These are phyloP conservation scores for Stentor roeselii DNA, from an alignment of 73 alveolate genomes.

Conservation along the genomic window DNA sequence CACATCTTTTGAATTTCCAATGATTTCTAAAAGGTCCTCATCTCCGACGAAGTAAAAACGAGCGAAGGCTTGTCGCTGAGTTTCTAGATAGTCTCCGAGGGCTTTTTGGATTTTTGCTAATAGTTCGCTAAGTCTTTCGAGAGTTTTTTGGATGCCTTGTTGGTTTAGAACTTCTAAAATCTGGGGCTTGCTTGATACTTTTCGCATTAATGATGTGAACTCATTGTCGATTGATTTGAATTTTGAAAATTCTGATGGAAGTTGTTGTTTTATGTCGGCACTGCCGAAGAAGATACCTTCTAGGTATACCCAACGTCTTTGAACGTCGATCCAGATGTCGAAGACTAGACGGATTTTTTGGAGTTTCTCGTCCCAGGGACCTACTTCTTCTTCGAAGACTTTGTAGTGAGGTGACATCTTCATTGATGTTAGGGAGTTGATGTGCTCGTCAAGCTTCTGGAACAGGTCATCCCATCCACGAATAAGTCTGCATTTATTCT, in stretches of 20 bases:
- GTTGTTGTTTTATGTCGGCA: slow-evolving; percentile 98
- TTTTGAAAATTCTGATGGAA: slow-evolving; percentile 94
- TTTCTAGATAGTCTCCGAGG: slow-evolving; percentile 97
- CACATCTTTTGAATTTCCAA: slow-evolving; percentile 98
- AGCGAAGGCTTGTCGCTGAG: slow-evolving; percentile 99
- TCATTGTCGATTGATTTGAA: slow-evolving; percentile 97
- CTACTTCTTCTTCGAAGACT: slow-evolving; percentile 94
- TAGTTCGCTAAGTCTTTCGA: slow-evolving; percentile 96
- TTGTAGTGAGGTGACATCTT: slow-evolving; percentile 98
- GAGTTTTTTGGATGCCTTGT: slow-evolving; percentile 90
- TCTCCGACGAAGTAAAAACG: slow-evolving; percentile 99
- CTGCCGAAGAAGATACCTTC: slow-evolving; percentile 99
- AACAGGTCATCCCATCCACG: slow-evolving; percentile 99
- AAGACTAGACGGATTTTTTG: slow-evolving; percentile 92
- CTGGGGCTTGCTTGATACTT: slow-evolving; percentile 94
- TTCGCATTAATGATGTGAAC: slow-evolving; percentile 97
- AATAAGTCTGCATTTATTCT: slow-evolving; percentile 97
- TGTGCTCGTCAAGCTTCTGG: slow-evolving; percentile 96
- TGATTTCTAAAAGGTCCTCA: slow-evolving; percentile 95
- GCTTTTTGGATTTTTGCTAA: slow-evolving; percentile 77
- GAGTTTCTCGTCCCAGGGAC: slow-evolving; percentile 98
- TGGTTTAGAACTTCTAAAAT: slow-evolving; percentile 89
- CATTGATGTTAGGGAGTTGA: slow-evolving; percentile 94
- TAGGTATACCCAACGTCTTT: slow-evolving; percentile 98
- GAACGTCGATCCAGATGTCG: slow-evolving; percentile 99